These are phyloP conservation scores for Exutisphaerella laricina DNA, from an alignment of 2,329 filamentous ascomycete species.

Conservation along the genomic window DNA sequence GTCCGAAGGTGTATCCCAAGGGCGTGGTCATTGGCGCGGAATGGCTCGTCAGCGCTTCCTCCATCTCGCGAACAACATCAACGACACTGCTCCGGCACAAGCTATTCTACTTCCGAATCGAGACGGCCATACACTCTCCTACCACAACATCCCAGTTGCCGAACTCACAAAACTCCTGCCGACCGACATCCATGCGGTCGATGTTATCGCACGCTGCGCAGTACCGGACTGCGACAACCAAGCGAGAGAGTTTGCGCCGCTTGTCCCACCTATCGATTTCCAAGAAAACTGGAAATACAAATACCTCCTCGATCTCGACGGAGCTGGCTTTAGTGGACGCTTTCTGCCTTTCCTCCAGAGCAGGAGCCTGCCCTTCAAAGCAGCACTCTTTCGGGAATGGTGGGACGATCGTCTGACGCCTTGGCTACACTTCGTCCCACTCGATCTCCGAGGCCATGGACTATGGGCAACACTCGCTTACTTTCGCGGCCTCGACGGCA, in stretches of 20 bases:
- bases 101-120: conserved; percentile 52
- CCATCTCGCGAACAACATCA: conserved; percentile 60
- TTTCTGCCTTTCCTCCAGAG: conserved; percentile 63
- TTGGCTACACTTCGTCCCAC: conserved; percentile 76
- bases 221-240: conserved; percentile 51
- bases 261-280: conserved; percentile 45
- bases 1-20: conserved; percentile 49
- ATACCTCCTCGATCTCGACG: conserved; percentile 68
- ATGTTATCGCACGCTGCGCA: conserved; percentile 53
- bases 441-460: conserved; percentile 67
- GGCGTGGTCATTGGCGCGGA: conserved; percentile 54
- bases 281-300: conserved; percentile 58
- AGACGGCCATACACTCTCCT: conserved; percentile 43
- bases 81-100: conserved; percentile 45
- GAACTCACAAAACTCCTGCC: conserved; percentile 52
- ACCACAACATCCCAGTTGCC: conserved; percentile 50
- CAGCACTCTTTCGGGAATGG: conserved; percentile 72
- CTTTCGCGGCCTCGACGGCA: conserved; percentile 57
- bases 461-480: conserved; percentile 70
- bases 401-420: conserved; percentile 66
- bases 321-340: conserved; percentile 59
- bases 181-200: conserved; percentile 55
- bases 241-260: conserved; percentile 46
- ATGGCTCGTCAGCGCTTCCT: conserved; percentile 66
- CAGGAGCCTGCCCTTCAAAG: conserved; percentile 62